phyloP scores from a whole-genome alignment of 169 alveolate species.

The Plasmodium gaboni region DNA sequence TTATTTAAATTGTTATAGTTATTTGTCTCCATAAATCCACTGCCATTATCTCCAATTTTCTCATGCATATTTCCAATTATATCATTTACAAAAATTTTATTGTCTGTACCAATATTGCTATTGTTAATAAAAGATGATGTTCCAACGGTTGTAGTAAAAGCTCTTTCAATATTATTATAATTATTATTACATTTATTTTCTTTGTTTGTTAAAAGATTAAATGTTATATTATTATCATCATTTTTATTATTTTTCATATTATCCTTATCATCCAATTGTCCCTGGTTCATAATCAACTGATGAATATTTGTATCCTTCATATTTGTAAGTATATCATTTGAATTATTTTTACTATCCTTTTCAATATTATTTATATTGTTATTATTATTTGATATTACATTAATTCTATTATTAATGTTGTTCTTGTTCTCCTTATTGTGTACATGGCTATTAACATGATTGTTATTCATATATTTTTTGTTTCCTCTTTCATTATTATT shows the following conservation, averaged over 20 bases:
- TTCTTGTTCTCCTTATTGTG: neutral
- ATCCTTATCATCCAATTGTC: constrained; percentile 7
- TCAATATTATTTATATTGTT: constrained; percentile 8
- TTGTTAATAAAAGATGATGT: neutral
- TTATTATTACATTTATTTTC: neutral
- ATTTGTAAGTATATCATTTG: neutral
- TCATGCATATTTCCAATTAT: neutral
- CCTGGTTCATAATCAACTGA: neutral
- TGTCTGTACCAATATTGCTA: neutral
- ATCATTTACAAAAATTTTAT: neutral
- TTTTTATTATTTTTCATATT: constrained; percentile 8
- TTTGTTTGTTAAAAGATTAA: constrained; percentile 3
- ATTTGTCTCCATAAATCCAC: neutral
- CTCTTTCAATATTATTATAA: neutral
- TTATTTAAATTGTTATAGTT: constrained; percentile 4
- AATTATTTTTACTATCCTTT: neutral
- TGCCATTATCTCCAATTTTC: neutral
- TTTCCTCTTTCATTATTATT: no score
- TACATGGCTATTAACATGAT: no score
- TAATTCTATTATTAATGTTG: constrained; percentile 2
- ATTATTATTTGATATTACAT: neutral
- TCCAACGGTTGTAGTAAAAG: neutral
- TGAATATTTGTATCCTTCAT: neutral
- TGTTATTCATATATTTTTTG: no score
- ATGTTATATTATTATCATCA: neutral